Conservation (phyloP, 1,284 basidiomycete genomes). For the Ustilago trichophora region DNA sequence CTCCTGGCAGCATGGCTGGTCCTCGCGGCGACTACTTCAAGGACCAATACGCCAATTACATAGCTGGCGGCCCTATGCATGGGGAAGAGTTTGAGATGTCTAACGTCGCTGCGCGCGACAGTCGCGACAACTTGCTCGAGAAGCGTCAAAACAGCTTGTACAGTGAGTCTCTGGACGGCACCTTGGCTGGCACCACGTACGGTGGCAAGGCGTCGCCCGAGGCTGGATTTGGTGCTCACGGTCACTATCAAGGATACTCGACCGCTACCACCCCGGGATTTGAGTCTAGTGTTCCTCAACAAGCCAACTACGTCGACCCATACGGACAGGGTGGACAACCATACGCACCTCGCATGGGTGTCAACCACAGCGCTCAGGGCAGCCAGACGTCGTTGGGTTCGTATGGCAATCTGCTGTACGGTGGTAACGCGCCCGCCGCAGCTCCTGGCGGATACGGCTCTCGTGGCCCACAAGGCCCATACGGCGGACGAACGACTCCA, state of each 20-base stretch:
- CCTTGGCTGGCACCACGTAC: constrained; percentile 31
- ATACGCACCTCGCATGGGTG: constrained; percentile 22
- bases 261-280: constrained; percentile 14
- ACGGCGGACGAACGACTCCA: constrained; percentile 13
- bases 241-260: constrained; percentile 20
- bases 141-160: constrained; percentile 43
- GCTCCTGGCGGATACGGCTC: constrained; percentile 11
- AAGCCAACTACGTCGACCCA: constrained; percentile 28
- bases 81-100: constrained; percentile 58
- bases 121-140: constrained; percentile 59
- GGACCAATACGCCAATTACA: constrained; percentile 54
- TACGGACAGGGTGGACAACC: constrained; percentile 15
- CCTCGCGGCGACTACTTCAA: constrained; percentile 47
- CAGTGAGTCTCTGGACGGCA: constrained; percentile 43
- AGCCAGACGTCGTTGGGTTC: constrained; percentile 48
- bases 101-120: constrained; percentile 41
- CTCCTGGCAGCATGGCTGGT: constrained; percentile 21
- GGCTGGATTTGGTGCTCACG: constrained; percentile 19
- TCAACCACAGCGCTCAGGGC: constrained; percentile 25
- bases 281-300: constrained; percentile 23
- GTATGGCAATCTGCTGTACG: constrained; percentile 43
- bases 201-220: constrained; percentile 37
- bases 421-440: constrained; percentile 5
- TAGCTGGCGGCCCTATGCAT: constrained; percentile 39
- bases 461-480: constrained; percentile 14